Evolutionary conservation across 2,329 filamentous ascomycete species (phyloP).

Genomic region (Penicillium verrucosum): DNA sequence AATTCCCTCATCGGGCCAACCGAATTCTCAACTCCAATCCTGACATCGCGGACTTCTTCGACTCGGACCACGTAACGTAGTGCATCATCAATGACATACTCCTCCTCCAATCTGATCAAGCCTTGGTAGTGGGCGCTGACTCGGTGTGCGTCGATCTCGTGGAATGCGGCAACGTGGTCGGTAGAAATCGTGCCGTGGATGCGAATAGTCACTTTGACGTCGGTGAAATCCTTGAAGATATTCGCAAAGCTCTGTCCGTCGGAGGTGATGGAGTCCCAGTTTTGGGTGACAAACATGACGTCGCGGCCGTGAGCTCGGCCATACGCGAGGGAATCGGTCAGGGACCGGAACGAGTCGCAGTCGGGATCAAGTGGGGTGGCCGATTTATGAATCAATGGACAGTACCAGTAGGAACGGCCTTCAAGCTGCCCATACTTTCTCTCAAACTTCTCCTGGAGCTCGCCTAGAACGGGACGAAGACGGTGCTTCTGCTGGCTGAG

Average conservation of each 20-base stretch:
- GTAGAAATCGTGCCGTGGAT: not conserved
- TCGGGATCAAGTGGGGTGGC: not conserved
- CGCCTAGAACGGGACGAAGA: not conserved
- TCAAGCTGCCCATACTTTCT: not conserved
- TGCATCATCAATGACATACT: not conserved
- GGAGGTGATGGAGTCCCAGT: not conserved
- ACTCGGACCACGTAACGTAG: not conserved
- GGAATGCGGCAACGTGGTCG: not conserved
- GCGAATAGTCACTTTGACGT: not conserved
- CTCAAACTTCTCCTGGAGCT: not conserved
- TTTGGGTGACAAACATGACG: not conserved
- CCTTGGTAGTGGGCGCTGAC: not conserved
- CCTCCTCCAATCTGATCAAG: not conserved
- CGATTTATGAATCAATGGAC: slow-evolving; percentile 1
- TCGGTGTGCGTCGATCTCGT: not conserved
- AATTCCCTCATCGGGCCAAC: not conserved
- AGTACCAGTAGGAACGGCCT: not conserved
- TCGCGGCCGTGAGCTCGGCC: not conserved
- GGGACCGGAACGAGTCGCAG: not conserved
- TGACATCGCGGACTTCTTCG: not conserved
- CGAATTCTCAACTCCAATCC: not conserved
- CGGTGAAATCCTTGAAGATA: not conserved
- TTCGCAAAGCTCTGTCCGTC: not conserved
- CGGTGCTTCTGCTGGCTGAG: not conserved
- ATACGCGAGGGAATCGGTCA: not conserved